A percentile compares a stretch with the other conserved stretches of the same genome.
These are phyloP conservation scores for Camellia lanceoleosa DNA, from an alignment of 148 eudicot genomes.

Conservation along the genomic window DNA sequence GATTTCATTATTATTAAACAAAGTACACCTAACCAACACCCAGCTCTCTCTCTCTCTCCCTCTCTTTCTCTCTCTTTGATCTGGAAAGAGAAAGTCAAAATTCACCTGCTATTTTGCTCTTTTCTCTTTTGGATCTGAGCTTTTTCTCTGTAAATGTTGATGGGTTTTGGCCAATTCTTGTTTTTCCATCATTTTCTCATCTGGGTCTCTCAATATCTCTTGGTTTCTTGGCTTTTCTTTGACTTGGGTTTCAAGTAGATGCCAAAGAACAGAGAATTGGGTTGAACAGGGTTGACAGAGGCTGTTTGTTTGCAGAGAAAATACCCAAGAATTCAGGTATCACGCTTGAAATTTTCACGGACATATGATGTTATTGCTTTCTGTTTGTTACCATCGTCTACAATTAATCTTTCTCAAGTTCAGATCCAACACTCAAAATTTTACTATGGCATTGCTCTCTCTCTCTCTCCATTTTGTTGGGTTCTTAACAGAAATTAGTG, in stretches of 20 bases:
- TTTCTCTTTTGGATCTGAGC: conserved; percentile 29
- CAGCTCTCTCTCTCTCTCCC: no score
- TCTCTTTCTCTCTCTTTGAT: neutral
- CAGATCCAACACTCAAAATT: conserved; percentile 5
- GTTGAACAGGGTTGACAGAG: conserved; percentile 14
- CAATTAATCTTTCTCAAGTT: neutral
- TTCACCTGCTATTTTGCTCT: conserved; percentile 15
- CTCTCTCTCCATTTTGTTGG: neutral
- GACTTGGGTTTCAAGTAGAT: conserved; percentile 6
- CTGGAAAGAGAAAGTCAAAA: conserved; percentile 17
- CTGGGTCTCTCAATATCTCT: neutral
- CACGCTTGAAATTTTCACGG: neutral
- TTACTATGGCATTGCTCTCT: neutral
- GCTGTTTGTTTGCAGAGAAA: conserved; percentile 6
- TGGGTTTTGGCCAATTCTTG: conserved; percentile 10
- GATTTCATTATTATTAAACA: conserved; percentile 8
- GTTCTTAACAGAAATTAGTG: neutral
- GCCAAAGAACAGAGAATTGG: conserved; percentile 13
- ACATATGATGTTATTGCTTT: neutral
- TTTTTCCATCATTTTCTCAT: conserved; percentile 12
- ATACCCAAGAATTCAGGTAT: conserved; percentile 16
- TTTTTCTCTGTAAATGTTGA: neutral
- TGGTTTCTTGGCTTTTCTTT: conserved; percentile 8
- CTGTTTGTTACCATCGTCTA: neutral
- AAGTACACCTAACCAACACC: neutral